Evolutionary conservation across 192 early-diverging fungal genomes (phyloP), one percentile per base, ranked within the genome.

Genomic region (Geranomyces variabilis): DNA sequence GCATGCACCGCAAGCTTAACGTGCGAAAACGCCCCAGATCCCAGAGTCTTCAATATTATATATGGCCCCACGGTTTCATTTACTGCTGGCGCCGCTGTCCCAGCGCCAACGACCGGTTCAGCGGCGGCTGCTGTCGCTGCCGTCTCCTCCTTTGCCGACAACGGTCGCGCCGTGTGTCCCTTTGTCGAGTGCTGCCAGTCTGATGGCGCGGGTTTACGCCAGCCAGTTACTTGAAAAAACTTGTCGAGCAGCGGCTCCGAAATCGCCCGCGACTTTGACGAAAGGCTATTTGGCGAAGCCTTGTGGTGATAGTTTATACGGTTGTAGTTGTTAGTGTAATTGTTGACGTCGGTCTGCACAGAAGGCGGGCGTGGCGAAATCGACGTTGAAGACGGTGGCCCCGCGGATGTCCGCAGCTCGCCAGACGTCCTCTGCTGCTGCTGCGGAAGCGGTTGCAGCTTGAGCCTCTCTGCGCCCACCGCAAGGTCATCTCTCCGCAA

Each of bases 1-100:
- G 81, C 71, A 55, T 87, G 77, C 13, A 86, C 63, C 4, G 87
- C 86, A 43, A 88, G 77, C 63, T 89, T 86, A 14, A 89, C 87
- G 53, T 86, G 77, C 2, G 87, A 87, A 60, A 89, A 89, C 19
- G 79, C 73, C 17, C 87, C 87, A 3, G 77, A 66, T 0, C 87
- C 87, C 44, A 89, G 24, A 1, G 77, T 87, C 59, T 46, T 80
- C 28, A 77, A 22, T 0, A 77, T 65, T 0, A 41, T 59, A 36
- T 77, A 77, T 10, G 49, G 71, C 34, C 76, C 76, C 3, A 75
- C 61, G 19, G 53, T 55, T 56, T 67, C 66, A 17, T 55, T 67
- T 0, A 24, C 14, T 17, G 30, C 14, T 55, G 66, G 63, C 10
- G 36, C 10, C 5, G 36, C 36, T 3, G 36, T n/a, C n/a, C n/a